Evolutionary conservation across 495 filamentous ascomycete genomes (phyloP).

Genomic region (Daldinia childiae): DNA sequence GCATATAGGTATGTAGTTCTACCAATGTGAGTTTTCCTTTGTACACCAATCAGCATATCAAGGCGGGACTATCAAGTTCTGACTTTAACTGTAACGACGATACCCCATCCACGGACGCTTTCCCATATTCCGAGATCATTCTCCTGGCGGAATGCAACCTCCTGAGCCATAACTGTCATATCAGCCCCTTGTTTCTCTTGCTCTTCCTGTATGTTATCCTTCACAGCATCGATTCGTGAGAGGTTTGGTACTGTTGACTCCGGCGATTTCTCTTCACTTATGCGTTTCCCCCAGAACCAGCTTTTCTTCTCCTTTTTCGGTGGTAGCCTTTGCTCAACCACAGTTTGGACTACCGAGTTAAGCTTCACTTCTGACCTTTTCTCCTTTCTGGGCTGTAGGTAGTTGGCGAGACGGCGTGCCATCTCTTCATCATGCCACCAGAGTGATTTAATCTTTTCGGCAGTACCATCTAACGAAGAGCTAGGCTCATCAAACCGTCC

Average conservation of each 20-base stretch:
- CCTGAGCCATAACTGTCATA: conserved; percentile 58
- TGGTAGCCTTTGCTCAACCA: conserved; percentile 44
- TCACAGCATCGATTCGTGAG: conserved; percentile 7
- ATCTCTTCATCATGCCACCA: conserved; percentile 61
- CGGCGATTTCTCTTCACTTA: conserved; percentile 17
- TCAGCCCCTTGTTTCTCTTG: conserved; percentile 36
- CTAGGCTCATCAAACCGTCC: conserved; percentile 49
- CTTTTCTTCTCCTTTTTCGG: conserved; percentile 44
- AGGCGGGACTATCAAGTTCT: conserved; percentile 15
- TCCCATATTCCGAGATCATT: conserved; percentile 64
- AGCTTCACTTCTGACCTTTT: conserved; percentile 31
- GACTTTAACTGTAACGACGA: conserved; percentile 55
- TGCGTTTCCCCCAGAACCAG: conserved; percentile 40
- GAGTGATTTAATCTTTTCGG: conserved; percentile 28
- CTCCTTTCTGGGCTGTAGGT: conserved; percentile 52
- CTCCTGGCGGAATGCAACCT: conserved; percentile 61
- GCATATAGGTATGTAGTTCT: background rate
- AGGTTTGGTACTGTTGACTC: conserved; percentile 5
- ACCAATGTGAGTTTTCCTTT: background rate
- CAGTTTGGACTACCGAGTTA: conserved; percentile 41
- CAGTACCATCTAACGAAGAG: background rate
- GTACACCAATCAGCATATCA: background rate
- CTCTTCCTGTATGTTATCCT: conserved; percentile 7
- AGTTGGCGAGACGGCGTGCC: conserved; percentile 55
- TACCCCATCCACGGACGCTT: conserved; percentile 58